Percentiles rank a stretch among this genome's conserved stretches.
phyloP scores from a whole-genome alignment of 2,329 filamentous ascomycete genomes.

The Pseudodiploospora longispora region DNA sequence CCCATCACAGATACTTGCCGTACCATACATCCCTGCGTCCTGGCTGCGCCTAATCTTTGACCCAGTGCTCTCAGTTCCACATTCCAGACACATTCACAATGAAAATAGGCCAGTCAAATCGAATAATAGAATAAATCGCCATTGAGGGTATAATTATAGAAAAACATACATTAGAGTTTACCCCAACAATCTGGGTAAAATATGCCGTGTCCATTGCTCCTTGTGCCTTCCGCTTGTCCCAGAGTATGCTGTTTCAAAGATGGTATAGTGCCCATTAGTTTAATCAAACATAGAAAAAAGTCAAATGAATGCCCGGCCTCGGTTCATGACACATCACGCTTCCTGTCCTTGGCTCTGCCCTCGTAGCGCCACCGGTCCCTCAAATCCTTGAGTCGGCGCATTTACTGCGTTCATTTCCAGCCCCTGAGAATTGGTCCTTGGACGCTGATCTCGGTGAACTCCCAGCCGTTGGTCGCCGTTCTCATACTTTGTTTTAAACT shows the following conservation, averaged over 20 bases:
- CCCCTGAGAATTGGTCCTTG: constrained; percentile 43
- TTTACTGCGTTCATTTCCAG: constrained; percentile 68
- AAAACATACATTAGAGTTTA: constrained; percentile 7
- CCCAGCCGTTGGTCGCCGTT: constrained; percentile 82
- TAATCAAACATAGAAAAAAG: neutral
- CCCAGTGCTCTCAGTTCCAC: too few species aligned
- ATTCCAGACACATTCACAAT: too few species aligned
- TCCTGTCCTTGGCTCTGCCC: constrained; percentile 18
- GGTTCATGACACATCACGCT: too few species aligned
- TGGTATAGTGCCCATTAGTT: too few species aligned
- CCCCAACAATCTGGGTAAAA: constrained; percentile 5
- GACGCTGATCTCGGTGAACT: constrained; percentile 26
- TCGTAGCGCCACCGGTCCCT: constrained; percentile 44
- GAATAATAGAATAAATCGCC: neutral
- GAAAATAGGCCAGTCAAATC: too few species aligned
- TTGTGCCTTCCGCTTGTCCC: neutral
- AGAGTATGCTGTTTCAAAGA: too few species aligned
- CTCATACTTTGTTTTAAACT: constrained; percentile 70
- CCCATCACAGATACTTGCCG: too few species aligned
- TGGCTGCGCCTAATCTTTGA: too few species aligned
- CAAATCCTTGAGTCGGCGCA: constrained; percentile 38
- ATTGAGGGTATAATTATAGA: constrained; percentile 5
- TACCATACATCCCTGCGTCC: too few species aligned
- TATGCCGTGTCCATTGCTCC: constrained; percentile 5
- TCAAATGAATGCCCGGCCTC: neutral